A percentile compares a stretch with the other conserved stretches of the same genome.
phyloP scores from a whole-genome alignment of 169 alveolate species.

The Neospora caninum region DNA sequence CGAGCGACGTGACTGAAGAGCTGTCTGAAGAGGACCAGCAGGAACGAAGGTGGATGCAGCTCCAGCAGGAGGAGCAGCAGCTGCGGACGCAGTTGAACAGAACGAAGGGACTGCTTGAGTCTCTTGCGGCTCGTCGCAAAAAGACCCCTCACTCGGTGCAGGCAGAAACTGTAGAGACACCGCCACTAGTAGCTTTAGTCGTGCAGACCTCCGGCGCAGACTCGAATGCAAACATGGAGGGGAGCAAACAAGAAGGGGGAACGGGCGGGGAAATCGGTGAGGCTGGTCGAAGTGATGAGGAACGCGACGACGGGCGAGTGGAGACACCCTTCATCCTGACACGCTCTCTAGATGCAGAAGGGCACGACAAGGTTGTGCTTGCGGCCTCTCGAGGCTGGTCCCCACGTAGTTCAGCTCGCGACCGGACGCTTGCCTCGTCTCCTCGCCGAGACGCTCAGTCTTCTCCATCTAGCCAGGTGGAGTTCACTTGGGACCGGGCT shows the following conservation, averaged over 20 bases:
- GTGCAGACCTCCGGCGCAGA: not conserved
- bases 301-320: not conserved
- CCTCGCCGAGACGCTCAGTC: not conserved
- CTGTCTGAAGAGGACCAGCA: not conserved
- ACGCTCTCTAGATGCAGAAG: not conserved
- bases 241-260: no score
- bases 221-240: not conserved
- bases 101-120: not conserved
- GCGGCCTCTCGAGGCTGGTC: constrained; percentile 7
- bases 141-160: not conserved
- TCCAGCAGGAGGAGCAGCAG: not conserved
- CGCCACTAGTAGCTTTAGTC: not conserved
- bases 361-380: not conserved
- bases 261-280: not conserved
- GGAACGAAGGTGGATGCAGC: not conserved
- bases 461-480: not conserved
- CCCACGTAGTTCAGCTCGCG: not conserved
- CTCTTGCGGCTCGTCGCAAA: not conserved
- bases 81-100: not conserved
- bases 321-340: constrained; percentile 6
- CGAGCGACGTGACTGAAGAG: no score
- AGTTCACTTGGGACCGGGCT: not conserved
- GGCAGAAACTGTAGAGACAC: not conserved
- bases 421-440: not conserved
- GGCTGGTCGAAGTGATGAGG: not conserved